Evolutionary conservation across 495 filamentous ascomycete species (phyloP).

Genomic region (Penicillium bovifimosum): DNA sequence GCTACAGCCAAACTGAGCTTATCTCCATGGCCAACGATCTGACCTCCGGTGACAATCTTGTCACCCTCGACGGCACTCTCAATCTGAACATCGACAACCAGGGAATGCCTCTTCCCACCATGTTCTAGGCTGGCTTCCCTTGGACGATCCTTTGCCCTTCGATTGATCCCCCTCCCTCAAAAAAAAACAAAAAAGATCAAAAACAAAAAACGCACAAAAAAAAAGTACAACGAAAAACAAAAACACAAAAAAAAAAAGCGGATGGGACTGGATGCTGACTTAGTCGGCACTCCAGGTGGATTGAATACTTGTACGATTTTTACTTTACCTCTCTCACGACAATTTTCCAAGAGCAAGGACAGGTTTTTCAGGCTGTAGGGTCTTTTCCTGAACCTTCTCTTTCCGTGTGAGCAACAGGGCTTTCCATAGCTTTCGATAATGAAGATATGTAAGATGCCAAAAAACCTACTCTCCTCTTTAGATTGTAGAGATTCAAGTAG

Average conservation of each 20-base stretch:
- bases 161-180: too few relatives aligned
- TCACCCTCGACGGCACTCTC: neutral
- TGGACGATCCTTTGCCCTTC: too few relatives aligned
- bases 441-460: neutral
- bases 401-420: neutral
- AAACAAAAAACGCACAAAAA: too few relatives aligned
- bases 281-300: too few relatives aligned
- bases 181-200: too few relatives aligned
- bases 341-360: neutral
- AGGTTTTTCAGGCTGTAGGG: neutral
- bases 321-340: neutral
- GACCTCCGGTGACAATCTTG: neutral
- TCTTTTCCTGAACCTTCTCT: neutral
- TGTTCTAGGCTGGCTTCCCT: neutral
- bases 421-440: too few relatives aligned
- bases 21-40: neutral
- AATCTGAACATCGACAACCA: neutral
- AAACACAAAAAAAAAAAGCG: too few relatives aligned
- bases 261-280: too few relatives aligned
- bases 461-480: neutral
- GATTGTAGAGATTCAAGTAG: neutral
- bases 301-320: neutral
- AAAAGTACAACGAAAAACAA: too few relatives aligned
- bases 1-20: neutral
- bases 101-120: neutral